Evolutionary conservation across 352 stramenopile species (phyloP).

Genomic region (Phytophthora parvispora): DNA sequence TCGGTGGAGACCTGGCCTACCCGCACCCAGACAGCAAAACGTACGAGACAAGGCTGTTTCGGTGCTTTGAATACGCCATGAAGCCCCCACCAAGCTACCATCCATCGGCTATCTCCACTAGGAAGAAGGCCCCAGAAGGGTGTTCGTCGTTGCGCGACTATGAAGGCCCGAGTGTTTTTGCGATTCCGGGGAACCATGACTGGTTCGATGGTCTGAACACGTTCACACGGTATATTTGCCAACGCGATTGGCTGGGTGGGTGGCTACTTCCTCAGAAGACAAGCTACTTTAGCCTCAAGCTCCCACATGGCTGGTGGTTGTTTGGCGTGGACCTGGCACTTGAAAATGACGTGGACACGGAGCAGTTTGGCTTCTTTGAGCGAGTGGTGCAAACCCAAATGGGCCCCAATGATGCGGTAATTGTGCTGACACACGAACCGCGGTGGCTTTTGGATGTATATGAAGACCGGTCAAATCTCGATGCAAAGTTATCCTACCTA

Average conservation of each 20-base stretch:
- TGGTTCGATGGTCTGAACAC: constrained; percentile 96
- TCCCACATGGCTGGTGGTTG: constrained; percentile 94
- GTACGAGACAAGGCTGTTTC: constrained; percentile 93
- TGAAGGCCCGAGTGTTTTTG: constrained; percentile 77
- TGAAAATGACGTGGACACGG: constrained; percentile 93
- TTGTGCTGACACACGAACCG: constrained; percentile 94
- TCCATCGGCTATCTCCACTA: constrained; percentile 89
- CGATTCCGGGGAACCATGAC: constrained; percentile 94
- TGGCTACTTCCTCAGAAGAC: constrained; percentile 94
- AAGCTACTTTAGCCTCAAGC: constrained; percentile 93
- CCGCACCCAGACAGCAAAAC: constrained; percentile 88
- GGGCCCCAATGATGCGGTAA: constrained; percentile 85
- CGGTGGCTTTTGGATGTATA: constrained; percentile 94
- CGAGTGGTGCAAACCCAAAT: constrained; percentile 84
- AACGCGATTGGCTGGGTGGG: constrained; percentile 32
- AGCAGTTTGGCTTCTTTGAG: constrained; percentile 95
- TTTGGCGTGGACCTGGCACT: constrained; percentile 93
- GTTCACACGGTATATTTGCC: constrained; percentile 81
- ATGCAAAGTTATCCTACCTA: constrained; percentile 84
- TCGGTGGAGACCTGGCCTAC: constrained; percentile 95
- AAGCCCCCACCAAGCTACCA: constrained; percentile 89
- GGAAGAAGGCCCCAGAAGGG: constrained; percentile 74
- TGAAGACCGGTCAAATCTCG: constrained; percentile 73
- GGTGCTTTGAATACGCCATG: constrained; percentile 96
- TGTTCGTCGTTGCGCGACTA: constrained; percentile 70